Conservation (phyloP, 371 early-diverging fungal genomes). For the Dichotomocladium elegans region DNA sequence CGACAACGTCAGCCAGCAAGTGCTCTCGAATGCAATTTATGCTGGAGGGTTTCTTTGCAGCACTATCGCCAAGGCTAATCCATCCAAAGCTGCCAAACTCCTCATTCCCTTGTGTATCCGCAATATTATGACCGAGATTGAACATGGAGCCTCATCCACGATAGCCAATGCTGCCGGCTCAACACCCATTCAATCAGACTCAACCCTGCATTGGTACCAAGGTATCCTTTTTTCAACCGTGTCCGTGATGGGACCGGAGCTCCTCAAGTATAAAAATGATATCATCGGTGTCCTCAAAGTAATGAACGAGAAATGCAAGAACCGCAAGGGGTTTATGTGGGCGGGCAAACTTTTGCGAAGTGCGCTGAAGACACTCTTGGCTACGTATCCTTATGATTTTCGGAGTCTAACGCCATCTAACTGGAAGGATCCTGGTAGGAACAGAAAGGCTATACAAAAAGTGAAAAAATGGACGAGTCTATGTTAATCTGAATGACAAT, state of each 20-base stretch:
- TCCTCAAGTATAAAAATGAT: conserved; percentile 51
- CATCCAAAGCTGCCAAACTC: conserved; percentile 47
- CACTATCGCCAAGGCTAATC: conserved; percentile 38
- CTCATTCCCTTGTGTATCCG: conserved; percentile 60
- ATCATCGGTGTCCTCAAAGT: conserved; percentile 42
- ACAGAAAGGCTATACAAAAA: conserved; percentile 24
- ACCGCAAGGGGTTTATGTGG: conserved; percentile 71
- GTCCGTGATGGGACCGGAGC: conserved; percentile 44
- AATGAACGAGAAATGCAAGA: conserved; percentile 58
- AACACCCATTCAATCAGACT: conserved; percentile 61
- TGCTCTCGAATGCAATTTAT: conserved; percentile 68
- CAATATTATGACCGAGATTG: conserved; percentile 63
- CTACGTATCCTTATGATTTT: conserved; percentile 52
- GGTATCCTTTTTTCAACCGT: conserved; percentile 56
- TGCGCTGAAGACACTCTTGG: conserved; percentile 41
- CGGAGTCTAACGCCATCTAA: conserved; percentile 36
- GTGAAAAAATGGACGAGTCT: not conserved
- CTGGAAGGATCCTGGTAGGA: conserved; percentile 62
- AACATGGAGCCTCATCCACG: conserved; percentile 65
- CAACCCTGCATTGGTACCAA: conserved; percentile 79
- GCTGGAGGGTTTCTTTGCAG: conserved; percentile 59
- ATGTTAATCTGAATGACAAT: not conserved
- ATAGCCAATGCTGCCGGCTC: conserved; percentile 51
- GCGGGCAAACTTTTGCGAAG: conserved; percentile 56
- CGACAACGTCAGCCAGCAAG: conserved; percentile 55